A percentile compares a stretch with the other conserved stretches of the same genome.
Conservation (phyloP, 2,329 filamentous ascomycete species). For the Alternaria gansuensis region DNA sequence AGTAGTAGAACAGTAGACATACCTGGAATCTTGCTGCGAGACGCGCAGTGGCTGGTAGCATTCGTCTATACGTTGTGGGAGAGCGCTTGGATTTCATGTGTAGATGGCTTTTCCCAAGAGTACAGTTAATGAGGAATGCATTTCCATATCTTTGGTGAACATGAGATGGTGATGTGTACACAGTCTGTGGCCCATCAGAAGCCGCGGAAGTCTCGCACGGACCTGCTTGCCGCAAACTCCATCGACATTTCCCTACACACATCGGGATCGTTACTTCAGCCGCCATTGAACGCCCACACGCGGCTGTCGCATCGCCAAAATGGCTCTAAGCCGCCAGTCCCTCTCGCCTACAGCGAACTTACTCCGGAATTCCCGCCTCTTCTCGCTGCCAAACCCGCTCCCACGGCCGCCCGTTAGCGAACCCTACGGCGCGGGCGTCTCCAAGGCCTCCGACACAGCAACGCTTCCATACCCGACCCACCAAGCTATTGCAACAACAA, state of each 20-base stretch:
- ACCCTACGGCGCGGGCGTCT: slow-evolving; percentile 59
- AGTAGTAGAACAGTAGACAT: background rate
- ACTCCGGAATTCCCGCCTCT: slow-evolving; percentile 86
- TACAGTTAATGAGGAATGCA: background rate
- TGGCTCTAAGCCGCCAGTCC: slow-evolving; percentile 48
- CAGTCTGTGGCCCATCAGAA: slow-evolving; percentile 19
- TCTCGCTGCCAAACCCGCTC: slow-evolving; percentile 82
- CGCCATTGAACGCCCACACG: slow-evolving; percentile 45
- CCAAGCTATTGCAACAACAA: slow-evolving; percentile 81
- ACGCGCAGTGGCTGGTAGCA: background rate
- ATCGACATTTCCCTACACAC: slow-evolving; percentile 24
- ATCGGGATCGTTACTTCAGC: slow-evolving; percentile 36
- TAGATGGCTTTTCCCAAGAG: background rate
- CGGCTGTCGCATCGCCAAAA: slow-evolving; percentile 50
- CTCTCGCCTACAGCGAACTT: slow-evolving; percentile 71
- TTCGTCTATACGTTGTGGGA: background rate
- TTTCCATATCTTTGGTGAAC: background rate
- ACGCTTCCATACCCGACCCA: slow-evolving; percentile 82
- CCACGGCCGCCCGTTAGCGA: slow-evolving; percentile 63
- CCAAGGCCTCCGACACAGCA: slow-evolving; percentile 69
- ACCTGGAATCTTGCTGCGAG: background rate
- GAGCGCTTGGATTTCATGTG: background rate
- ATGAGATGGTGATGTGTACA: background rate
- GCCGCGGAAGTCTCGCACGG: slow-evolving; percentile 30
- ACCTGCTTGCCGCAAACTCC: slow-evolving; percentile 23